phyloP scores from a whole-genome alignment of 805 yeast species.

The Starmerella bombicola region DNA sequence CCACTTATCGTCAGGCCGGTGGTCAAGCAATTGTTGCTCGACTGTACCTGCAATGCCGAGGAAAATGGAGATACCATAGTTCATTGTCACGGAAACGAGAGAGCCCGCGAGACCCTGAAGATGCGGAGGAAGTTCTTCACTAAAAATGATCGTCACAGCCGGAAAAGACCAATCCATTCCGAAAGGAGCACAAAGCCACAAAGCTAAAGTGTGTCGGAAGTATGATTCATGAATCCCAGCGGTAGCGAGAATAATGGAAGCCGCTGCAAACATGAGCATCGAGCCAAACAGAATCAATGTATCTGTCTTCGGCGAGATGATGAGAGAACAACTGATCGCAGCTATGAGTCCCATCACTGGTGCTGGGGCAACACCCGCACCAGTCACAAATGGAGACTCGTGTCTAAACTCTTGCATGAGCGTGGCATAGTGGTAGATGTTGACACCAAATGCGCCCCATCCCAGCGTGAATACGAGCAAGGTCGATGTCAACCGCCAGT shows the following conservation, averaged over 20 bases:
- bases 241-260: constrained; percentile 40
- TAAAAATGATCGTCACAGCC: constrained; percentile 50
- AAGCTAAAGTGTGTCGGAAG: constrained; percentile 46
- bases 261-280: constrained; percentile 43
- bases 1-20: constrained; percentile 26
- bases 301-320: constrained; percentile 39
- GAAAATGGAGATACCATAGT: constrained; percentile 56
- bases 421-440: constrained; percentile 52
- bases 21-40: constrained; percentile 34
- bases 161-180: constrained; percentile 76
- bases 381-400: constrained; percentile 36
- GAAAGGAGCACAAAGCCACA: constrained; percentile 44
- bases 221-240: constrained; percentile 48
- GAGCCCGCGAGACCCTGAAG: constrained; percentile 74
- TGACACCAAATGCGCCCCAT: constrained; percentile 69
- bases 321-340: constrained; percentile 39
- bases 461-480: constrained; percentile 45
- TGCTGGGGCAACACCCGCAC: constrained; percentile 37
- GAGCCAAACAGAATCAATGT: constrained; percentile 41
- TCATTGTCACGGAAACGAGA: constrained; percentile 52
- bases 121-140: constrained; percentile 45
- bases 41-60: constrained; percentile 59
- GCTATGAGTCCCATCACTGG: constrained; percentile 46
- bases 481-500: constrained; percentile 35
- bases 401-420: constrained; percentile 40